A percentile compares a stretch with the other conserved stretches of the same genome.
Conservation (phyloP, 2,329 filamentous ascomycete species). For the Xylariaceae sp. region DNA sequence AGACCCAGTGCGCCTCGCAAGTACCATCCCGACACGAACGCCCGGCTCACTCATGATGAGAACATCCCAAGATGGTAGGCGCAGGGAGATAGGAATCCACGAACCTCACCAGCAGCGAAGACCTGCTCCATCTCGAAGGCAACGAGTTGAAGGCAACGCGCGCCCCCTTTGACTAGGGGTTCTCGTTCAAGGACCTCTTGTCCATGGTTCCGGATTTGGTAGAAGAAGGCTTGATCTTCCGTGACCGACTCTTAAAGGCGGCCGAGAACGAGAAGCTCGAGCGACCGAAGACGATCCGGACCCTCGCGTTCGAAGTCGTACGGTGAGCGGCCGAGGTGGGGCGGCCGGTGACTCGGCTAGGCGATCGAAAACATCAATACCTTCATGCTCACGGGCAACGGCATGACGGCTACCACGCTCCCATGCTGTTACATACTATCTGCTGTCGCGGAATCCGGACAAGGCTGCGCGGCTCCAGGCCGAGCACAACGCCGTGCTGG, state of each 20-base stretch:
- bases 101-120: conserved; percentile 23
- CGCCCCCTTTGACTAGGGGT: conserved; percentile 30
- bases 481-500: conserved; percentile 8
- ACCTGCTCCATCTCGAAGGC: conserved; percentile 29
- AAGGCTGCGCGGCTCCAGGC: conserved; percentile 1
- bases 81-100: conserved; percentile 25
- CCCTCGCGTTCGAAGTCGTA: no score
- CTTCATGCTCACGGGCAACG: no score
- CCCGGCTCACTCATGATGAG: no score
- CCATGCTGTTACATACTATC: no score
- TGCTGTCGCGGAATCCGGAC: conserved; percentile 5
- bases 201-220: conserved; percentile 26
- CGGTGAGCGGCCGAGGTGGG: no score
- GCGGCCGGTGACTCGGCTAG: no score
- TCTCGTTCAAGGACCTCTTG: conserved; percentile 28
- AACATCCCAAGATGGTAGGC: no score
- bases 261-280: conserved; percentile 11
- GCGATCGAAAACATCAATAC: no score
- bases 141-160: conserved; percentile 30
- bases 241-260: conserved; percentile 14
- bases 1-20: no score
- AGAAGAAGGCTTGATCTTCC: conserved; percentile 21
- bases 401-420: no score
- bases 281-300: no score
- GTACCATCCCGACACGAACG: no score